A percentile compares a stretch with the other conserved stretches of the same genome.
Evolutionary conservation across 257 asterid genomes (phyloP).

Genomic region (Perilla frutescens): DNA sequence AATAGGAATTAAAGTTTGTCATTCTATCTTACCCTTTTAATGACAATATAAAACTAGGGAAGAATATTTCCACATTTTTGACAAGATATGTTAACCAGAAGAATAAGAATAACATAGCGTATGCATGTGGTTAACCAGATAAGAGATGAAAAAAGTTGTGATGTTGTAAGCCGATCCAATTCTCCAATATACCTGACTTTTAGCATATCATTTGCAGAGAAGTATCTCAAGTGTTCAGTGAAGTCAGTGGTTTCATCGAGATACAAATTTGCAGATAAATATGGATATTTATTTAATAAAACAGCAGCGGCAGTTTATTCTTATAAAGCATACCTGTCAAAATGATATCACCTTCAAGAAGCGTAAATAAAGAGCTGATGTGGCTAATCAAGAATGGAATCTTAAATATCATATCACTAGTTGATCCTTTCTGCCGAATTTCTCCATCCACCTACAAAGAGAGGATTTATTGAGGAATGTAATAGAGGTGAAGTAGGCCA

Average conservation of each 20-base stretch:
- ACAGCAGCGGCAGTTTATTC: slow-evolving; percentile 5
- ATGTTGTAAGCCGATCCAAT: slow-evolving; percentile 12
- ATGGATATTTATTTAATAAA: slow-evolving; percentile 8
- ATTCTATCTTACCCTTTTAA: background rate
- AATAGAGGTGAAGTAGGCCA: slow-evolving; percentile 15
- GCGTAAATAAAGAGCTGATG: slow-evolving; percentile 93
- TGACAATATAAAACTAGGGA: background rate
- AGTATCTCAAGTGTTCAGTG: slow-evolving; percentile 15
- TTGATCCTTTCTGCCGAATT: slow-evolving; percentile 85
- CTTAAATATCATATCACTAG: slow-evolving; percentile 90
- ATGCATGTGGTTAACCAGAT: background rate
- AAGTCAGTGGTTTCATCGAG: background rate
- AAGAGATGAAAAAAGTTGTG: background rate
- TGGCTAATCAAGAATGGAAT: slow-evolving; percentile 97
- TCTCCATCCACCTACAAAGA: slow-evolving; percentile 89
- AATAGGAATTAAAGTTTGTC: background rate
- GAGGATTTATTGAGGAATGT: slow-evolving; percentile 21
- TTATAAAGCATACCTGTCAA: slow-evolving; percentile 64
- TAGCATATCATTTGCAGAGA: background rate
- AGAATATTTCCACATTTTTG: background rate
- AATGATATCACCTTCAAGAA: slow-evolving; percentile 91
- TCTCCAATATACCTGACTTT: background rate
- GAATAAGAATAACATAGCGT: background rate
- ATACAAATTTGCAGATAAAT: background rate
- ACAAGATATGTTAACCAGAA: background rate